Percentiles rank a stretch among this genome's conserved stretches.
phyloP scores from a whole-genome alignment of 2,329 filamentous ascomycete species.

The Scytalidium sp. region DNA sequence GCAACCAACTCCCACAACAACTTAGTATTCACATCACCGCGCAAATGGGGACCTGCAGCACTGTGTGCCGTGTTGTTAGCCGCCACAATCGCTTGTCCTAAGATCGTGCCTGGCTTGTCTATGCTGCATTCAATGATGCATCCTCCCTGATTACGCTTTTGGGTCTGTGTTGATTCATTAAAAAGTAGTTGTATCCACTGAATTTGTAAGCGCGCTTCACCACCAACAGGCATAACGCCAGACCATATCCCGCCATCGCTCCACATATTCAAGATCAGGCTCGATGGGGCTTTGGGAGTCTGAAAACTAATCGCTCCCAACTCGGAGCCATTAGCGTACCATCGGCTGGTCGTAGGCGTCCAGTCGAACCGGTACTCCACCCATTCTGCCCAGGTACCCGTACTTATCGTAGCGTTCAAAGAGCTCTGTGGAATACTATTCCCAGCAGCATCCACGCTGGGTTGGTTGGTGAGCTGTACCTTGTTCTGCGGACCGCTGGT shows the following conservation, averaged over 20 bases:
- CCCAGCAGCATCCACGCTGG: slow-evolving; percentile 17
- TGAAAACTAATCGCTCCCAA: slow-evolving; percentile 25
- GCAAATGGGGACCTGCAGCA: no score
- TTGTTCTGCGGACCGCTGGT: slow-evolving; percentile 19
- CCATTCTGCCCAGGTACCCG: slow-evolving; percentile 22
- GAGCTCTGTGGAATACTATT: slow-evolving; percentile 16
- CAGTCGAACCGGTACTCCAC: slow-evolving; percentile 27
- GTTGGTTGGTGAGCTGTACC: slow-evolving; percentile 29
- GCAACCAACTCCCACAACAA: no score
- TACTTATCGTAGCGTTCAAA: slow-evolving; percentile 18
- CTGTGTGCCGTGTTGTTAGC: no score
- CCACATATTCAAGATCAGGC: slow-evolving; percentile 29
- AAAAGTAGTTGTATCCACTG: slow-evolving; percentile 29
- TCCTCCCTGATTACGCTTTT: no score
- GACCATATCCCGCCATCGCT: slow-evolving; percentile 27
- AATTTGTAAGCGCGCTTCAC: slow-evolving; percentile 25
- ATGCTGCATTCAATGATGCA: no score
- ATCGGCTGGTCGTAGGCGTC: slow-evolving; percentile 23
- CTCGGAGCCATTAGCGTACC: slow-evolving; percentile 26
- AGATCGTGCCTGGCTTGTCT: no score
- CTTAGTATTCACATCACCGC: no score
- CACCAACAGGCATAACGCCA: slow-evolving; percentile 22
- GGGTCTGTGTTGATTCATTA: no score
- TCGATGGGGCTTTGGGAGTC: slow-evolving; percentile 18
- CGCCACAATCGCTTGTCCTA: no score